phyloP scores from a whole-genome alignment of 1,139 yeast genomes.

The Pichia sp. region DNA sequence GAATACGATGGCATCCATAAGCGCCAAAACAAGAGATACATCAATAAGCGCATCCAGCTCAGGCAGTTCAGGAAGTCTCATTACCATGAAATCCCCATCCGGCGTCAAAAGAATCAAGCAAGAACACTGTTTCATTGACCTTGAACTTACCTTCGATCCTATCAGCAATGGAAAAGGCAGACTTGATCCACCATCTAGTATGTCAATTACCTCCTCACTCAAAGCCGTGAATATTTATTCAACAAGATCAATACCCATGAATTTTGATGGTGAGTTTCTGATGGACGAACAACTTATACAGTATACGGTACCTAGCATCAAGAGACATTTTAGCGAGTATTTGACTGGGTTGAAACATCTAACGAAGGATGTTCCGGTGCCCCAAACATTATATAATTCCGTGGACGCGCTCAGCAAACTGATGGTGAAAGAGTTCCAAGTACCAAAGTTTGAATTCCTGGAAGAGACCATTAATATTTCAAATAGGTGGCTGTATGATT shows the following conservation, averaged over 20 bases:
- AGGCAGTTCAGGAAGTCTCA: slow-evolving; percentile 1
- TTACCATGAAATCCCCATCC: slow-evolving; percentile 3
- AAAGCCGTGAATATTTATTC: slow-evolving; percentile 13
- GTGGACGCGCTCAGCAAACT: slow-evolving; percentile 8
- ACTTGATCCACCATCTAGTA: slow-evolving; percentile 11
- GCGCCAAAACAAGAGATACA: not conserved
- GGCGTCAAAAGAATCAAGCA: slow-evolving; percentile 1
- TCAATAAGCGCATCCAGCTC: not conserved
- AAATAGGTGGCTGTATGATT: slow-evolving; percentile 7
- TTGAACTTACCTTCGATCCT: slow-evolving; percentile 4
- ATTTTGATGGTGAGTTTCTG: slow-evolving; percentile 16
- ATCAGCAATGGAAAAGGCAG: not conserved
- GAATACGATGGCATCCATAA: not conserved
- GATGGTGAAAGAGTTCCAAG: slow-evolving; percentile 5
- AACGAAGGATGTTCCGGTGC: slow-evolving; percentile 6
- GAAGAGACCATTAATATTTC: slow-evolving; percentile 4
- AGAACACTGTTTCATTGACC: slow-evolving; percentile 7
- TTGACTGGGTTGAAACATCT: slow-evolving; percentile 4
- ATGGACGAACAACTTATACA: slow-evolving; percentile 9
- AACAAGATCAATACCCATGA: slow-evolving; percentile 14
- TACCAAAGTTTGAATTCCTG: slow-evolving; percentile 7
- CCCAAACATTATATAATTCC: slow-evolving; percentile 3
- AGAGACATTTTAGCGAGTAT: slow-evolving; percentile 6
- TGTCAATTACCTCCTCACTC: slow-evolving; percentile 7
- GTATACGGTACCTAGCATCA: slow-evolving; percentile 8